A percentile compares a stretch with the other conserved stretches of the same genome.
These are phyloP conservation scores for Oenanthe sinensis DNA, from an alignment of 129 eudicot species.

Conservation along the genomic window DNA sequence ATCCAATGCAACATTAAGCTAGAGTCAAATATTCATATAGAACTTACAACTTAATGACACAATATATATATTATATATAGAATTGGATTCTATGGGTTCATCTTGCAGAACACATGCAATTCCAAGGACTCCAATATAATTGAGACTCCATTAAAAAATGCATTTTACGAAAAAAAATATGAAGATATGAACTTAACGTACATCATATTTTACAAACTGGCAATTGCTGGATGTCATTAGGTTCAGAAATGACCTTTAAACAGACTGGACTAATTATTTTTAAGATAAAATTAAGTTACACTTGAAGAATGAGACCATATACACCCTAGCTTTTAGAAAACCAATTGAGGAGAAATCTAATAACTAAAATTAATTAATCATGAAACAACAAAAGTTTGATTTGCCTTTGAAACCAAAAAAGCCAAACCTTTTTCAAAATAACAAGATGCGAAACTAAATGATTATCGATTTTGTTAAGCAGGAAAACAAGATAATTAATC, in stretches of 20 bases:
- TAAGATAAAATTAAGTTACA: conserved; percentile 15
- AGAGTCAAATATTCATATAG: no score
- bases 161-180: not conserved
- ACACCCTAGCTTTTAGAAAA: conserved; percentile 8
- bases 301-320: conserved; percentile 7
- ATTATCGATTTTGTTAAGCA: not conserved
- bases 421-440: conserved; percentile 11
- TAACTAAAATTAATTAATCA: not conserved
- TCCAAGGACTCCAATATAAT: no score
- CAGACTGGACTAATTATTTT: conserved; percentile 21
- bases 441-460: not conserved
- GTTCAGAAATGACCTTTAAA: conserved; percentile 10
- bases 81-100: no score
- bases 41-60: no score
- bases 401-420: conserved; percentile 24
- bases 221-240: conserved; percentile 42
- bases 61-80: no score
- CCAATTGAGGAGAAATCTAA: conserved; percentile 5
- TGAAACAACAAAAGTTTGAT: conserved; percentile 23
- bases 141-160: no score
- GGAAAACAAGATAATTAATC: not conserved
- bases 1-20: no score
- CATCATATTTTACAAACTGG: conserved; percentile 26
- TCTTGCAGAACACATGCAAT: no score
- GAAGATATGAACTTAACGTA: not conserved